These are phyloP conservation scores for Sclerotinia borealis DNA, from an alignment of 2,329 filamentous ascomycete genomes.

Conservation along the genomic window DNA sequence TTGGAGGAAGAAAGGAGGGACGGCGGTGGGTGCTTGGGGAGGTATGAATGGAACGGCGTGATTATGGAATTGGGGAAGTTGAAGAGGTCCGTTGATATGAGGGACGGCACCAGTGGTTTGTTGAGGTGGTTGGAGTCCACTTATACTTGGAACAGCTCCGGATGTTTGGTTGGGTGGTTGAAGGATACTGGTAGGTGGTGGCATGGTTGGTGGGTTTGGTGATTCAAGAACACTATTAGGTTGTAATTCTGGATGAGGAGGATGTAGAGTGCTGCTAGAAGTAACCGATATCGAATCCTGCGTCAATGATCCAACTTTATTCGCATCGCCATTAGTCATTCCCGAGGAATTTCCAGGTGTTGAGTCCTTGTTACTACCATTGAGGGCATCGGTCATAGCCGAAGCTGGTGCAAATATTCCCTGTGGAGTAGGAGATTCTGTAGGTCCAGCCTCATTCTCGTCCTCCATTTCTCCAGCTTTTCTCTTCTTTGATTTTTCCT, in stretches of 20 bases:
- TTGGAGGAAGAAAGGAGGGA: constrained; percentile 14
- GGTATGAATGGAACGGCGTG: constrained; percentile 7
- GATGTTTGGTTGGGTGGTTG: constrained; percentile 12
- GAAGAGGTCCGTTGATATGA: constrained; percentile 5
- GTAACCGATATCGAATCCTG: neutral
- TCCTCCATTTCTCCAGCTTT: constrained; percentile 46
- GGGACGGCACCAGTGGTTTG: constrained; percentile 13
- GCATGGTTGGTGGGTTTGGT: constrained; percentile 2
- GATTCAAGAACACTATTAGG: constrained; percentile 11
- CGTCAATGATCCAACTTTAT: neutral
- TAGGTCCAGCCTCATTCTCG: constrained; percentile 13
- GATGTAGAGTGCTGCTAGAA: neutral
- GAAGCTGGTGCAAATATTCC: neutral
- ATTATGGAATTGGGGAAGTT: constrained; percentile 12
- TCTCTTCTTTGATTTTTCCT: constrained; percentile 48
- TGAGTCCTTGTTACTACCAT: neutral
- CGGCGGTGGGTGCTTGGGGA: neutral
- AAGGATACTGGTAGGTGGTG: constrained; percentile 1
- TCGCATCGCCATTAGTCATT: neutral
- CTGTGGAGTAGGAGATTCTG: constrained; percentile 2
- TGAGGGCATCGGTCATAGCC: neutral
- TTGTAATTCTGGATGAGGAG: constrained; percentile 18
- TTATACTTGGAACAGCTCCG: constrained; percentile 12
- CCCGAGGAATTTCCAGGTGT: neutral
- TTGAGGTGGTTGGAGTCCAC: constrained; percentile 8